Percentiles rank a stretch among this genome's conserved stretches.
Conservation (phyloP, 495 filamentous ascomycete genomes). For the Lophiotrema nucula region DNA sequence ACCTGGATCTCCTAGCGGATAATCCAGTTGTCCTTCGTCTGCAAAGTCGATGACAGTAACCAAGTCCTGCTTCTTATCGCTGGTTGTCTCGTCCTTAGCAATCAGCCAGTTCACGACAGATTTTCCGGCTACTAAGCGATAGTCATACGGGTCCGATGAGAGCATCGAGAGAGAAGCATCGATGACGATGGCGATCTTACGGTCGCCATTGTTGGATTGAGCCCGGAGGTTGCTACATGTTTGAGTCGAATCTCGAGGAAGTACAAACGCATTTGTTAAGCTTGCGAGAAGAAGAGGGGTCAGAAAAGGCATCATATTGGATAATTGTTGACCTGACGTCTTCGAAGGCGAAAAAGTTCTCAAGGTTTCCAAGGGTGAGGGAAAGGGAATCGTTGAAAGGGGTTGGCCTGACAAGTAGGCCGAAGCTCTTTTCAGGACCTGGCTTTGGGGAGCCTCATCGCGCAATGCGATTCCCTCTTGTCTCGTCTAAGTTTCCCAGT, state of each 20-base stretch:
- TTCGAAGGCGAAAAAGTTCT: too few species aligned
- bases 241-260: not conserved
- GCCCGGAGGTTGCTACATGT: not conserved
- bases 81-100: slow-evolving; percentile 25
- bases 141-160: slow-evolving; percentile 32
- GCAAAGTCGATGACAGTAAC: slow-evolving; percentile 39
- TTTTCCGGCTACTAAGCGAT: slow-evolving; percentile 34
- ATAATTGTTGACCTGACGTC: too few species aligned
- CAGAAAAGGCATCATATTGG: not conserved
- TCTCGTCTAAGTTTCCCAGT: too few species aligned
- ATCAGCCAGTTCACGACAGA: slow-evolving; percentile 37
- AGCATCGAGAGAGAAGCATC: slow-evolving; percentile 39
- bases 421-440: too few species aligned
- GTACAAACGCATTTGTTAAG: not conserved
- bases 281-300: not conserved
- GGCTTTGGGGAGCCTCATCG: too few species aligned
- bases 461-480: too few species aligned
- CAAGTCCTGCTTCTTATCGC: slow-evolving; percentile 30
- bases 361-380: too few species aligned
- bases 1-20: slow-evolving; percentile 37
- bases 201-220: slow-evolving; percentile 15
- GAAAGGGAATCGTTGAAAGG: too few species aligned
- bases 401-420: too few species aligned
- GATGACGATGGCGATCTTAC: slow-evolving; percentile 34
- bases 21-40: slow-evolving; percentile 24